Evolutionary conservation across 768 basidiomycete species (phyloP), one percentile per base, ranked within the genome.

Genomic region (Agaricus blazei): DNA sequence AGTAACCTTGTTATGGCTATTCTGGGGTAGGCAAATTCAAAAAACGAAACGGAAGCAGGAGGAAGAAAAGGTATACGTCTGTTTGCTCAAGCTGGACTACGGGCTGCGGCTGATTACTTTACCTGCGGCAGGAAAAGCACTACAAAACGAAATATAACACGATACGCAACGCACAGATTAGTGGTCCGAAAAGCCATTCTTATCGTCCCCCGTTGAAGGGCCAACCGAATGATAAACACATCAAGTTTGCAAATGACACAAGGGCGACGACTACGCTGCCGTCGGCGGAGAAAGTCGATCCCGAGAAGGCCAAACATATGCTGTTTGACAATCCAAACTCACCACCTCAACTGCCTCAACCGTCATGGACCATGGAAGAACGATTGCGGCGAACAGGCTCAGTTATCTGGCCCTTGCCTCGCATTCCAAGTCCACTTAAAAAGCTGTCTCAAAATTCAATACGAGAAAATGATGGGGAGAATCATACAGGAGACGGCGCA

Each of bases 1-100:
- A 6, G 63, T 70, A 4, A 73, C 75, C 7, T 56, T 75, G 40
- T 68, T 67, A 23, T 84, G 80, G 79, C 63, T 72, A 41, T 74
- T 67, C 55, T 81, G 78, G 78, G 75, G 77, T 14, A 68, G 65
- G 59, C 64, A 62, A 28, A 72, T 78, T 47, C 73, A 75, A 60
- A 68, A 69, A 37, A 67, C 66, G 48, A 64, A 69, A 54, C 63
- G 61, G 23, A 68, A 68, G 59, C 58, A 71, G 62, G 53, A 60
- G 46, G 48, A 56, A 29, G 63, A 68, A 59, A 59, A 55, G 40
- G 67, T 69, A 58, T 59, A 63, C 61, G 34, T 38, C 14, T 3
- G 26, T 27, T 28, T 34, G 27, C 34, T 37, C 23, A 41, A 26
- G 14, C 15, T 11, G n/a, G 19, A 14, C 34, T 40, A 46, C 15